Percentiles rank a stretch among this genome's conserved stretches.
Evolutionary conservation across 192 early-diverging fungal species (phyloP).

Genomic region (Oehlia diaphana): DNA sequence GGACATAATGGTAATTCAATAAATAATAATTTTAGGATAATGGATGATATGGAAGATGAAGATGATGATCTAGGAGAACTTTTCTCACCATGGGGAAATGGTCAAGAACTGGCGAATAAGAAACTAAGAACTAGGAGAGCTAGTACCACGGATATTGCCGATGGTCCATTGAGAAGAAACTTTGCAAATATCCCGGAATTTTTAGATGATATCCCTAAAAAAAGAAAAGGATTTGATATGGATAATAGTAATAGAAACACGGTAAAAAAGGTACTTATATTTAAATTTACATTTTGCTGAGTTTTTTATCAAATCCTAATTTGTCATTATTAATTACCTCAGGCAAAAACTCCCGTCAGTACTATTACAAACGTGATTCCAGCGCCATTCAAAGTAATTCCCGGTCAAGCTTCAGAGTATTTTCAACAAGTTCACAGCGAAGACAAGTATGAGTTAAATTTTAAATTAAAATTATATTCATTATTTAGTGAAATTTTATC

Average conservation of each 20-base stretch:
- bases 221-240: slow-evolving; percentile 20
- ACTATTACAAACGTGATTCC: slow-evolving; percentile 6
- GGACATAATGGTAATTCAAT: neutral
- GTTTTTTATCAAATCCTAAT: too few relatives aligned
- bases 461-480: neutral
- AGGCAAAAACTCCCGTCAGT: slow-evolving; percentile 14
- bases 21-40: neutral
- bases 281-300: too few relatives aligned
- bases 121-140: slow-evolving; percentile 25
- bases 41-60: slow-evolving; percentile 7
- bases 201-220: slow-evolving; percentile 3
- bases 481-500: neutral
- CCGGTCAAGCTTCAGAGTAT: slow-evolving; percentile 31
- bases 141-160: slow-evolving; percentile 28
- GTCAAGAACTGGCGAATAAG: neutral
- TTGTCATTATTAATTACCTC: neutral
- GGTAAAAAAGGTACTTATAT: slow-evolving; percentile 8
- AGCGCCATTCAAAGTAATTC: slow-evolving; percentile 21
- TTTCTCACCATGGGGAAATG: slow-evolving; percentile 7
- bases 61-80: slow-evolving; percentile 17
- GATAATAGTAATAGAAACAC: neutral
- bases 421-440: slow-evolving; percentile 12
- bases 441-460: neutral
- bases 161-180: neutral
- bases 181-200: neutral